Evolutionary conservation across 352 stramenopile genomes (phyloP), one percentile per base, ranked within the genome.

Genomic region (Thraustotheca clavata): DNA sequence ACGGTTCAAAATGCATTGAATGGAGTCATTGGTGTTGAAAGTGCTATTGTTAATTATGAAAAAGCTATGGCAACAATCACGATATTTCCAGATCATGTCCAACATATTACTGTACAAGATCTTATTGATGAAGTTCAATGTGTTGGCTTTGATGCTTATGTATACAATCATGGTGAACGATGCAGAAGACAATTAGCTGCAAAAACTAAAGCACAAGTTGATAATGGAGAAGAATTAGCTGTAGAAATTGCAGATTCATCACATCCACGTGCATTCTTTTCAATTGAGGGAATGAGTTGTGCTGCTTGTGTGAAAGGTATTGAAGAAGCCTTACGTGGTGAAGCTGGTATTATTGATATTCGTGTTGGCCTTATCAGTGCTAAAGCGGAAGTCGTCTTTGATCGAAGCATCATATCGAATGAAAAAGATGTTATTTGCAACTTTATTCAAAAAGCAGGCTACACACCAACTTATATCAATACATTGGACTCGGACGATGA

Each of bases 261-360:
- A 4, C 67, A 92, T 61, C 83, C 85, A 38, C 80, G 81, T 35
- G 83, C 83, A 16, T 85, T 90, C 57, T 91, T 92, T 72, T 79
- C 80, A 31, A 82, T 92, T 14, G 74, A 91, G 76, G 85, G 85
- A 49, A 92, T 92, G 85, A 92, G 81, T 67, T 94, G 83, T 60
- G 85, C 85, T 2, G 85, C 85, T 8, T 94, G 85, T 61, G 85
- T 92, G 54, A 94, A 94, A 70, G 79, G 79, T 55, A 92, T 94
- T 40, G 83, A 94, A 74, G 81, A 92, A 60, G 74, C 86, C 27
- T 34, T 94, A 54, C 73, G 70, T 57, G 80, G 86, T 47, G 63
- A 71, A 38, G 61, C 72, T 11, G 85, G 85, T 27, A 83, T 94
- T 33, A 34, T 91, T 22, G 74, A 91, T 57, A 91, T 80, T 41